Conservation (phyloP, 345 rosid genomes). For the Pugionium cornutum region DNA sequence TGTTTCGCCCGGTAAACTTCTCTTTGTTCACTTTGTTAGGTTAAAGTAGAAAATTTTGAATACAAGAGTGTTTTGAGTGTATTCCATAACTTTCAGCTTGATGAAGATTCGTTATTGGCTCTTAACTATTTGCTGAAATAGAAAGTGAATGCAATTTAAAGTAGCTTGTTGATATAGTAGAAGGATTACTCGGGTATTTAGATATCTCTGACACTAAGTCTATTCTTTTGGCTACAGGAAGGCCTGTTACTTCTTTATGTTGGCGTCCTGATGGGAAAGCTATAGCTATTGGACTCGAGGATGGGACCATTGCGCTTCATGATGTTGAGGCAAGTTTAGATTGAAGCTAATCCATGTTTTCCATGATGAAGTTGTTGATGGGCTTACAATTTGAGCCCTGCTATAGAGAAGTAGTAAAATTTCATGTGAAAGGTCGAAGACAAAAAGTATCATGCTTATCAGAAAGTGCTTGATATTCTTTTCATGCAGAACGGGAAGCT, state of each 20-base stretch:
- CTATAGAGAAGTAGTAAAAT: background rate
- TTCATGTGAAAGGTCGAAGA: no score
- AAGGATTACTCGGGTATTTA: slow-evolving; percentile 12
- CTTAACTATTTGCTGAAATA: background rate
- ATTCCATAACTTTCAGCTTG: background rate
- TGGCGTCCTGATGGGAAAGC: slow-evolving; percentile 96
- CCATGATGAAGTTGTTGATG: slow-evolving; percentile 10
- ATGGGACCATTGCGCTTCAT: slow-evolving; percentile 75
- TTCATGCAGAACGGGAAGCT: slow-evolving; percentile 69
- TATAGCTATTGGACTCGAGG: slow-evolving; percentile 81
- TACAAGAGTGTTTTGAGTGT: background rate
- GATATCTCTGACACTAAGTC: background rate
- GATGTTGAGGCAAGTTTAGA: slow-evolving; percentile 70
- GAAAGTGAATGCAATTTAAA: slow-evolving; percentile 13
- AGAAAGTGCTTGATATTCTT: background rate
- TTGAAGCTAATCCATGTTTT: slow-evolving; percentile 7
- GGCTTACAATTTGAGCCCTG: background rate
- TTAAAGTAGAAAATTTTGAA: background rate
- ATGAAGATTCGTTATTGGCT: background rate
- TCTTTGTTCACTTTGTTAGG: background rate
- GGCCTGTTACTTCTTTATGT: slow-evolving; percentile 62
- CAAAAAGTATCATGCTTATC: background rate
- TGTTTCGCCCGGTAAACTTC: slow-evolving; percentile 56
- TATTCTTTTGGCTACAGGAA: slow-evolving; percentile 48
- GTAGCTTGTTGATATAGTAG: background rate